Percentiles rank a stretch among this genome's conserved stretches.
phyloP scores from a whole-genome alignment of 139 green algal genomes.

The Nannochloris sp. region DNA sequence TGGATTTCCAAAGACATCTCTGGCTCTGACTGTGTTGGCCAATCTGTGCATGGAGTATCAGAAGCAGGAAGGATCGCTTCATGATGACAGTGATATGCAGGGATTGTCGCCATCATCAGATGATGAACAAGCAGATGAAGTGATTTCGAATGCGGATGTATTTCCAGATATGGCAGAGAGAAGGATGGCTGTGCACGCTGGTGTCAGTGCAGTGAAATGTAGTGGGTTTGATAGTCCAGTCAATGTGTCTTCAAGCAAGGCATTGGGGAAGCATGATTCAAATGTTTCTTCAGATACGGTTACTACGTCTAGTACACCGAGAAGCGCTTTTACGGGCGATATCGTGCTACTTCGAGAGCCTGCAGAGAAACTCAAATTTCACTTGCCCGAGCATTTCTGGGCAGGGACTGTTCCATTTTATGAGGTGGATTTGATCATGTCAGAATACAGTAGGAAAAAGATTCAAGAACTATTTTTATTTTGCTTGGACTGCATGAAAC shows the following conservation, averaged over 20 bases:
- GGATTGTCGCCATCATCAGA: neutral
- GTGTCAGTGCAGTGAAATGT: too few species aligned
- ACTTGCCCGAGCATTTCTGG: neutral
- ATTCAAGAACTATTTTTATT: neutral
- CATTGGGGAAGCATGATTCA: neutral
- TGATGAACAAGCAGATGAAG: neutral
- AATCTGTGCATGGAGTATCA: slow-evolving; percentile 3
- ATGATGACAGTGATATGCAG: neutral
- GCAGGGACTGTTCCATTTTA: neutral
- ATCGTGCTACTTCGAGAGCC: neutral
- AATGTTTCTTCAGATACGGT: neutral
- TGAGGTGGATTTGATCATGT: neutral
- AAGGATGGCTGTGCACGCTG: neutral
- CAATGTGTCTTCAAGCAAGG: too few species aligned
- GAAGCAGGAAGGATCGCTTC: slow-evolving; percentile 6
- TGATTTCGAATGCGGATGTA: neutral
- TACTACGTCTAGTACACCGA: neutral
- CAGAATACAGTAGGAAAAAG: neutral
- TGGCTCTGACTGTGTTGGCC: neutral
- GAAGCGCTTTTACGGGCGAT: neutral
- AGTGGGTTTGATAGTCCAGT: too few species aligned
- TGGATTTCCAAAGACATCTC: slow-evolving; percentile 3
- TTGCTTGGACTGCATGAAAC: neutral
- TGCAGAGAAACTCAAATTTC: neutral
- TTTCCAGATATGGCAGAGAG: neutral